Base-by-base conservation (phyloP, 352 stramenopile species). In the Albugo candida region DNA sequence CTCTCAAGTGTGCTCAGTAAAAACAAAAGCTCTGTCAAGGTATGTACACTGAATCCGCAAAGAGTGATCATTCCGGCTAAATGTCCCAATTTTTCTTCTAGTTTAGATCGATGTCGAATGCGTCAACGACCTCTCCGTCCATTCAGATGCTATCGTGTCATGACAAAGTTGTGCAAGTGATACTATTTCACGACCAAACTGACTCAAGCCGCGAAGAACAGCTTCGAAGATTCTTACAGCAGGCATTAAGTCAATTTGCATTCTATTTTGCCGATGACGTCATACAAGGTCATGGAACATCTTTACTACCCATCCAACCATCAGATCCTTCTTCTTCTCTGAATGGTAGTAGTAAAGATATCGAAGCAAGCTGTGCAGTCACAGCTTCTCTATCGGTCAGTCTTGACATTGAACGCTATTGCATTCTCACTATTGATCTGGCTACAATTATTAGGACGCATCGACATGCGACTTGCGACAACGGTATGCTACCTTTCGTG, bases 121-220 rank as follows among this genome's bases (percentile, higher is more conserved):
- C 49, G 18, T 21, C 34, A 68, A 40, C 61, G 20, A 65, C 64
- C 36, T 48, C 61, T 0, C 60, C 59, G 1, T 65, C 67, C 27
- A 56, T 88, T n/a, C 61, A 81, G 46, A 84, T 89, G 73, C 63
- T 80, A n/a, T 73, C 71, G 3, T 61, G 74, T 36, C 60, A 83
- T 45, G 72, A 65, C 42, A 66, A 70, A 35, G 56, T 44, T 16
- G 52, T 83, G 38, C 73, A 86, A 35, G 71, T 59, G 14, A 74
- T 84, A 41, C 60, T 89, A 27, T 89, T 89, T 48, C 73, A 89
- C 48, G 73, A 86, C 41, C 67, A 71, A 17, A 76, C 64, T 16
- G 36, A 66, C 46, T 65, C 61, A 82, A 24, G 59, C 56, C 39
- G 61, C 67, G 11, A 65, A 58, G 59, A 55, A 16, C 55, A 59